Evolutionary conservation across 805 yeast genomes (phyloP), one percentile per base, ranked within the genome.

Genomic region (Hanseniaspora mollemarum): DNA sequence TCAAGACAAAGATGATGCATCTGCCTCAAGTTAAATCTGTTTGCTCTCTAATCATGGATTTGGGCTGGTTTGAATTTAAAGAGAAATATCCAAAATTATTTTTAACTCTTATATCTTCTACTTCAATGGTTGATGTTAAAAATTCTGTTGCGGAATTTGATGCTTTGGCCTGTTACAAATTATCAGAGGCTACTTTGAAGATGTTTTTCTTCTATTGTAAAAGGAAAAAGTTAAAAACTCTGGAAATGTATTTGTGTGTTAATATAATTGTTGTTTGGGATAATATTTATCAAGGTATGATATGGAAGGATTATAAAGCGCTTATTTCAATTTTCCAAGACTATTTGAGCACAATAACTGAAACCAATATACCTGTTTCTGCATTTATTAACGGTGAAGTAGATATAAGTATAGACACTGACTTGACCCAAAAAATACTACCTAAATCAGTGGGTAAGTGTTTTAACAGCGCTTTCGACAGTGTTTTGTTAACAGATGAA

Each of bases 341-440:
- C 3, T 69, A 87, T 64, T 73, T 83, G 1, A 81, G 78, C 57
- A 96, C 87, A 62, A 65, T 87, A 49, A 94, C 94, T 0, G 71
- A 87, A 4, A 76, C 77, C 22, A 76, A 81, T 25, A 60, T 76
- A 41, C 71, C 16, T 70, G 61, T 57, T 71, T 59, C 60, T 71
- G 66, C 53, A 54, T 24, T 58, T 59, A 60, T 58, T 57, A 39
- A 54, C 55, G 40, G 60, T 55, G 48, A 53, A 52, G 3, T 51
- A 52, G 19, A 41, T 36, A 19, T 35, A 51, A 9, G 46, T 43
- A 4, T 28, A 48, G 10, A 48, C 53, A 54, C 55, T 31, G 59
- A 58, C 44, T 55, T 59, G 56, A 61, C 59, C 40, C 46, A 51
- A 18, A 51, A 42, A 6, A 43, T 59, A 4, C 19, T 49, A 1